Base-by-base conservation (phyloP, 2,329 filamentous ascomycete genomes). In the Phialophora macrospora region DNA sequence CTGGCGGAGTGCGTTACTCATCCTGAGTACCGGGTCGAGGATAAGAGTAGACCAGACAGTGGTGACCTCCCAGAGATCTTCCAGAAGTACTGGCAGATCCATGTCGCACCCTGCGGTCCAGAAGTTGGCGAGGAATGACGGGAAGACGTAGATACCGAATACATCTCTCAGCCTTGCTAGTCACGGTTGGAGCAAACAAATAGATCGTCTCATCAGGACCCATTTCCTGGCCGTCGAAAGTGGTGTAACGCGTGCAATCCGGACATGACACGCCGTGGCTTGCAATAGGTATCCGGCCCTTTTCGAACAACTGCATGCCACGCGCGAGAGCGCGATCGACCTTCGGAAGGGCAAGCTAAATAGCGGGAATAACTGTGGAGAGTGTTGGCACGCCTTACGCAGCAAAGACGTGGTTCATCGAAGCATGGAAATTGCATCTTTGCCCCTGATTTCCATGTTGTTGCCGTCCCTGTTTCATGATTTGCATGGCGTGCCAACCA, bases 1-100 rank as follows among this genome's bases (percentile, higher is more conserved):
- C 72, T 89, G 44, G 76, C 73, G 1, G 82, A 87, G 70, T 78
- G 78, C 46, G 82, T 81, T 3, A 80, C 68, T 12, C 67, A 72
- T 64, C 65, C 69, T 11, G 63, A 73, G 59, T 73, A 71, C 61
- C 55, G 68, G 24, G 59, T 66, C 49, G 54, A 34, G 26, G 62
- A 68, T 26, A 34, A 54, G 41, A 52, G 60, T 24, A 60, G 60
- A 12, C 57, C 59, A 8, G 52, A 62, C 22, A 55, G 55, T 20
- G 60, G 56, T 14, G 20, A 61, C 2, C 38, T 60, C 14, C 59
- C 49, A 22, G 38, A 57, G 11, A 48, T 55, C n/a, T 63, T 69
- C 30, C 57, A 51, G 24, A 65, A 68, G 60, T 69, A 63, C 55
- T 69, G 68, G 68, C 68, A 69, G 41, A 68, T 69, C 34, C 66